A percentile compares a stretch with the other conserved stretches of the same genome.
Conservation (phyloP, 2,329 filamentous ascomycete genomes). For the Colletotrichum trifolii region DNA sequence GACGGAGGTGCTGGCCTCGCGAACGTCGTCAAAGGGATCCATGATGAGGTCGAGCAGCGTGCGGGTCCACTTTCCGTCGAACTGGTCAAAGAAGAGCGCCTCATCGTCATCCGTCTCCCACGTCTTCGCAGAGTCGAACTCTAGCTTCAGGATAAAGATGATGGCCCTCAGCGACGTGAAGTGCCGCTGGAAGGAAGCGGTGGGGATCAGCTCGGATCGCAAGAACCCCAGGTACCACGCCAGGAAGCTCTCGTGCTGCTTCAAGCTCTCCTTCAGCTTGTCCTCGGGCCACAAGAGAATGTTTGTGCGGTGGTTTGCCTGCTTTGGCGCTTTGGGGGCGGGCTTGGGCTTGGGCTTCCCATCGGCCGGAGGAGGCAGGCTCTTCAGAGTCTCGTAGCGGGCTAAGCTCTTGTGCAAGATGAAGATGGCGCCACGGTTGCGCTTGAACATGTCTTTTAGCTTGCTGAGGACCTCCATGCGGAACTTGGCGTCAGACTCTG, state of each 20-base stretch:
- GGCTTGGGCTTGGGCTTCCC: conserved; percentile 23
- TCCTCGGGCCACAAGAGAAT: conserved; percentile 50
- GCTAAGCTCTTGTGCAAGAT: conserved; percentile 59
- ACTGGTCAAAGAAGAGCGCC: conserved; percentile 52
- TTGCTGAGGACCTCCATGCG: conserved; percentile 83
- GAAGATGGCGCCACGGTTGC: conserved; percentile 75
- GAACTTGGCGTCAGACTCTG: conserved; percentile 87
- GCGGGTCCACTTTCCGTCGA: conserved; percentile 65
- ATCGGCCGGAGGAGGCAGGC: conserved; percentile 20
- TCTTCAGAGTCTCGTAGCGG: conserved; percentile 35
- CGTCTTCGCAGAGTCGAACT: conserved; percentile 64
- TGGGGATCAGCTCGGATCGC: conserved; percentile 78
- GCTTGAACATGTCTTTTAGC: conserved; percentile 80
- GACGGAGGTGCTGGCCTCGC: conserved; percentile 66
- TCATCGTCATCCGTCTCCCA: conserved; percentile 54
- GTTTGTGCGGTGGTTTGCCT: conserved; percentile 48
- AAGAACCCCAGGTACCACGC: conserved; percentile 80
- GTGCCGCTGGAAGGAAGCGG: conserved; percentile 90
- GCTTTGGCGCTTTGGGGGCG: conserved; percentile 28
- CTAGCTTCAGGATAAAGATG: conserved; percentile 73
- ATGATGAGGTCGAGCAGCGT: conserved; percentile 82
- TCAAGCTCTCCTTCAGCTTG: conserved; percentile 52
- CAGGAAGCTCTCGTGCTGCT: conserved; percentile 73
- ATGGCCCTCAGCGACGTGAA: conserved; percentile 82
- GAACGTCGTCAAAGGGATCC: conserved; percentile 93